Percentiles rank a stretch among this genome's conserved stretches.
These are phyloP conservation scores for Pichia californica DNA, from an alignment of 805 yeast species.

Conservation along the genomic window DNA sequence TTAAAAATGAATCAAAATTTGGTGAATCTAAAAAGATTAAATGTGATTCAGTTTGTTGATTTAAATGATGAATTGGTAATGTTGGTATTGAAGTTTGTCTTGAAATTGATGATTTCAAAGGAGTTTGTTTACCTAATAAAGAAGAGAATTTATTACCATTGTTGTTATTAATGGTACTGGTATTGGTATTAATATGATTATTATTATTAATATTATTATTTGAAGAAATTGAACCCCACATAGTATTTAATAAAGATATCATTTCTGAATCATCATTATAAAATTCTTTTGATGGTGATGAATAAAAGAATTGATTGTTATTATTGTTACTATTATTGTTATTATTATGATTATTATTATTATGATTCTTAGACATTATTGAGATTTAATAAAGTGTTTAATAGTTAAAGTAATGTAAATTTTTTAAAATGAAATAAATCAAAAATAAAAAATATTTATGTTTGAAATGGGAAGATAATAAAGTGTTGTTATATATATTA, in stretches of 20 bases:
- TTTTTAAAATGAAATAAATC: no score
- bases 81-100: slow-evolving; percentile 5
- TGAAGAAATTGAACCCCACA: background rate
- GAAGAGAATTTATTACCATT: background rate
- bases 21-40: slow-evolving; percentile 4
- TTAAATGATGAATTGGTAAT: slow-evolving; percentile 5
- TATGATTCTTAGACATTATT: background rate
- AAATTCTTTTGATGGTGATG: slow-evolving; percentile 5
- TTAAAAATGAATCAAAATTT: slow-evolving; percentile 9
- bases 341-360: background rate
- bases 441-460: no score
- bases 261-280: slow-evolving; percentile 5
- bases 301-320: background rate
- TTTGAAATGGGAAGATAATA: no score
- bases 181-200: background rate
- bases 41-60: slow-evolving; percentile 1
- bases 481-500: no score
- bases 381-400: background rate
- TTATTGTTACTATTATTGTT: background rate
- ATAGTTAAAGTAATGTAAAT: no score
- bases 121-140: background rate
- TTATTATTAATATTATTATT: background rate
- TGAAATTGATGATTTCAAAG: background rate
- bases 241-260: slow-evolving; percentile 1
- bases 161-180: background rate